phyloP scores from a whole-genome alignment of 352 stramenopile species.

The Phytophthora capsici region DNA sequence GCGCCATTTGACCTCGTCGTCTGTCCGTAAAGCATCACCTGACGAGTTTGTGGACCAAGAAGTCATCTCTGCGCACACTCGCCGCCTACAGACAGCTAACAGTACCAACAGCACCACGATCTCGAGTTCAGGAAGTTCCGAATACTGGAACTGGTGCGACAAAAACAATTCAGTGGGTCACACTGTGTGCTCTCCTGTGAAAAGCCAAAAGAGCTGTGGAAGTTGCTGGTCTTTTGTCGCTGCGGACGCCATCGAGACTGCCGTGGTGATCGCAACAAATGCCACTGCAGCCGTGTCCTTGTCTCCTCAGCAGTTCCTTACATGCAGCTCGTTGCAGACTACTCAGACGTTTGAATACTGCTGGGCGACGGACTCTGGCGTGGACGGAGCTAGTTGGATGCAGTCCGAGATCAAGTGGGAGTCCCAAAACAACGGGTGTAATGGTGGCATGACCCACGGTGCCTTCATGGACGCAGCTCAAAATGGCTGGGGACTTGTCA shows the following conservation, averaged over 20 bases:
- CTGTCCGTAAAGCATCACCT: slow-evolving; percentile 42
- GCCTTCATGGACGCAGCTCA: slow-evolving; percentile 79
- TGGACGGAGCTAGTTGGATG: slow-evolving; percentile 66
- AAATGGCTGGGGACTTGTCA: slow-evolving; percentile 67
- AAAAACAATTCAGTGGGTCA: slow-evolving; percentile 59
- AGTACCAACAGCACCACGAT: slow-evolving; percentile 29
- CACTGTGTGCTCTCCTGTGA: slow-evolving; percentile 74
- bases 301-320: slow-evolving; percentile 81
- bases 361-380: slow-evolving; percentile 58
- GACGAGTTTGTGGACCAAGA: slow-evolving; percentile 71
- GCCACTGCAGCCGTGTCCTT: slow-evolving; percentile 61
- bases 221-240: slow-evolving; percentile 86
- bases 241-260: slow-evolving; percentile 81
- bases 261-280: slow-evolving; percentile 73
- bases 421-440: slow-evolving; percentile 76
- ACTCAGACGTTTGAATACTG: slow-evolving; percentile 84
- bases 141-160: slow-evolving; percentile 80
- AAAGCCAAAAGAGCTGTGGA: slow-evolving; percentile 83
- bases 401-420: slow-evolving; percentile 75
- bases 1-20: slow-evolving; percentile 59
- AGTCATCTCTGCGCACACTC: slow-evolving; percentile 37
- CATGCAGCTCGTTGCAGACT: slow-evolving; percentile 67
- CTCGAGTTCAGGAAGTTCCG: slow-evolving; percentile 26
- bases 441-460: slow-evolving; percentile 85
- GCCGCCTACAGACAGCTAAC: slow-evolving; percentile 35